Evolutionary conservation across 1,139 yeast species (phyloP).

Genomic region (Candida tropicalis): DNA sequence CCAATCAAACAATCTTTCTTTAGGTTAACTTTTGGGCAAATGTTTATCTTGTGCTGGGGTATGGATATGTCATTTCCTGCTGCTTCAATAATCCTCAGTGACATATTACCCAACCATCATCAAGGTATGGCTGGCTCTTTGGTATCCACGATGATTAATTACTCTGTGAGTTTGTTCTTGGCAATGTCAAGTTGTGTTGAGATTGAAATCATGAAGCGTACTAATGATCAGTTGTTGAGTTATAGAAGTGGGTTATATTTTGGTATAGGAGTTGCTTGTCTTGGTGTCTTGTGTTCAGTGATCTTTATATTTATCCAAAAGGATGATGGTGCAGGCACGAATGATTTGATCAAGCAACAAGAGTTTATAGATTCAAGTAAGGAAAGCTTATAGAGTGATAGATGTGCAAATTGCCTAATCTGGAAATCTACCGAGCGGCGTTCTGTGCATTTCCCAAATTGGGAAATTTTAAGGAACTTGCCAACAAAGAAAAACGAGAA

Average conservation of each 20-base stretch:
- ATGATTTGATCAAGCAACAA: not conserved
- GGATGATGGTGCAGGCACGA: constrained; percentile 17
- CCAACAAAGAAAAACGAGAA: too few relatives aligned
- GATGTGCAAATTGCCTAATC: constrained; percentile 1
- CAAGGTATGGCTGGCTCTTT: constrained; percentile 67
- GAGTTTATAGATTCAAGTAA: constrained; percentile 2
- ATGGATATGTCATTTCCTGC: constrained; percentile 65
- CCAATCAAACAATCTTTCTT: constrained; percentile 54
- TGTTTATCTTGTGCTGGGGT: constrained; percentile 55
- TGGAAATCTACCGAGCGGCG: not conserved
- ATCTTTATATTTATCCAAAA: constrained; percentile 32
- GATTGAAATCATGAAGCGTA: constrained; percentile 27
- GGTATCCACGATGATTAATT: constrained; percentile 56
- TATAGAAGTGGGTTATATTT: constrained; percentile 51
- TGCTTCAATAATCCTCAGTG: constrained; percentile 54
- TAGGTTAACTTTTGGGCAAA: constrained; percentile 47
- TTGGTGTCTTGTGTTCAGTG: constrained; percentile 34
- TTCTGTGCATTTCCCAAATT: too few relatives aligned
- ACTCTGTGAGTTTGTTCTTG: constrained; percentile 53
- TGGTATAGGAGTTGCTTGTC: constrained; percentile 39
- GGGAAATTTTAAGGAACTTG: too few relatives aligned
- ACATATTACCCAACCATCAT: constrained; percentile 49
- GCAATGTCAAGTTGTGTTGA: constrained; percentile 57
- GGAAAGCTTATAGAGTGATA: not conserved
- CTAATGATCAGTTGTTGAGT: constrained; percentile 28